These are phyloP conservation scores for Amanita thiersii DNA, from an alignment of 768 basidiomycete species.

Conservation along the genomic window DNA sequence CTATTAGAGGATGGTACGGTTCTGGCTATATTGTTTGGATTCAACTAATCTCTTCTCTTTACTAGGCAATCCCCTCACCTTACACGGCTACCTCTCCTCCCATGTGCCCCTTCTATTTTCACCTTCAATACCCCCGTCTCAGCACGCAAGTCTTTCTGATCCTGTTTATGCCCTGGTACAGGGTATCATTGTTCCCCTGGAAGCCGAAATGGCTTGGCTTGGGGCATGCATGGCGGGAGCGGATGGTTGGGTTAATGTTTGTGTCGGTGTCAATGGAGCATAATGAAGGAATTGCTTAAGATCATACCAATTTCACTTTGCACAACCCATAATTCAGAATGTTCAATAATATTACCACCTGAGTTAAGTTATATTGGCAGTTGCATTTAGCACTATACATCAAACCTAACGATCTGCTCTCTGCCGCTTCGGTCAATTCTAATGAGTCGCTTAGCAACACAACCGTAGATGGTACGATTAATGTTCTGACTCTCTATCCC, in stretches of 20 bases:
- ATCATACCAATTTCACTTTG: too few relatives aligned
- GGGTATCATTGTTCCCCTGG: slow-evolving; percentile 74
- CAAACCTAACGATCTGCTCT: slow-evolving; percentile 71
- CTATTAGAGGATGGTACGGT: slow-evolving; percentile 65
- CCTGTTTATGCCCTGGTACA: slow-evolving; percentile 79
- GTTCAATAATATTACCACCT: not conserved
- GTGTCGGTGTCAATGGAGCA: slow-evolving; percentile 49
- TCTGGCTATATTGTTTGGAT: slow-evolving; percentile 1
- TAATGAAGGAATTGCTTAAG: too few relatives aligned
- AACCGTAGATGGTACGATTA: slow-evolving; percentile 62
- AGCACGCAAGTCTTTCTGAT: slow-evolving; percentile 33
- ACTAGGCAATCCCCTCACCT: slow-evolving; percentile 63
- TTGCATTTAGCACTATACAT: slow-evolving; percentile 26
- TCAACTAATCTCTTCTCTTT: slow-evolving; percentile 3
- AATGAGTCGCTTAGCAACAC: slow-evolving; percentile 74
- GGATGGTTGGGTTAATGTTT: slow-evolving; percentile 93
- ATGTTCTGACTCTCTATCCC: slow-evolving; percentile 33
- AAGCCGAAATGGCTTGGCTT: slow-evolving; percentile 93
- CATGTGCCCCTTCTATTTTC: slow-evolving; percentile 81
- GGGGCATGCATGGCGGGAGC: slow-evolving; percentile 86
- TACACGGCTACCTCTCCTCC: slow-evolving; percentile 58
- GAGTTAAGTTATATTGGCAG: slow-evolving; percentile 5
- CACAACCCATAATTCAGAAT: too few relatives aligned
- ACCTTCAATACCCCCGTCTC: slow-evolving; percentile 34
- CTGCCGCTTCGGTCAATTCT: slow-evolving; percentile 70